Evolutionary conservation across 768 basidiomycete genomes (phyloP).

Genomic region (Chlorophyllum brunneum): DNA sequence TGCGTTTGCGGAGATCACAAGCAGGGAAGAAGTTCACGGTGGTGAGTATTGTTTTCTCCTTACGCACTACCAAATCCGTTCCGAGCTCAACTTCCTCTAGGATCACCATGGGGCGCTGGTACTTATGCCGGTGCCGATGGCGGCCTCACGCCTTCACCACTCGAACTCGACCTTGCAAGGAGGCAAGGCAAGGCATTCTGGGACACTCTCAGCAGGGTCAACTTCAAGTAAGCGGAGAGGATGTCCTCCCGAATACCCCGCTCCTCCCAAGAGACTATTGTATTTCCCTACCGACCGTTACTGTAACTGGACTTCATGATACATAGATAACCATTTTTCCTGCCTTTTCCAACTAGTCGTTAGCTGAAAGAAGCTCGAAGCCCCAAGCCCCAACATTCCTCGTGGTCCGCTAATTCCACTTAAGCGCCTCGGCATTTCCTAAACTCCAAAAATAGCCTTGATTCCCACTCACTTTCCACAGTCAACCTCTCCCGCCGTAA

Average conservation of each 20-base stretch:
- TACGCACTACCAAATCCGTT: neutral
- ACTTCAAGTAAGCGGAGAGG: constrained; percentile 6
- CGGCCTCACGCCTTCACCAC: constrained; percentile 39
- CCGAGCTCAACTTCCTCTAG: constrained; percentile 27
- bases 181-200: constrained; percentile 55
- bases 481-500: no score
- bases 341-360: no score
- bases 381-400: no score
- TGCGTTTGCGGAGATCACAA: constrained; percentile 36
- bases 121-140: constrained; percentile 49
- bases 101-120: constrained; percentile 77
- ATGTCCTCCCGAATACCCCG: neutral
- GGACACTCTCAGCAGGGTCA: constrained; percentile 27
- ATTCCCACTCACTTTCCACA: no score
- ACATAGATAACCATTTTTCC: no score
- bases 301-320: no score
- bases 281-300: neutral
- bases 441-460: no score
- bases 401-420: no score
- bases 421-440: no score
- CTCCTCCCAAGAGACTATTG: neutral
- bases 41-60: constrained; percentile 34
- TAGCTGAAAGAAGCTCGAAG: no score
- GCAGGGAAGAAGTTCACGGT: constrained; percentile 48
- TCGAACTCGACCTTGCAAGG: constrained; percentile 49